Conservation (phyloP, 73 alveolate species). For the Uronychia setigera region DNA sequence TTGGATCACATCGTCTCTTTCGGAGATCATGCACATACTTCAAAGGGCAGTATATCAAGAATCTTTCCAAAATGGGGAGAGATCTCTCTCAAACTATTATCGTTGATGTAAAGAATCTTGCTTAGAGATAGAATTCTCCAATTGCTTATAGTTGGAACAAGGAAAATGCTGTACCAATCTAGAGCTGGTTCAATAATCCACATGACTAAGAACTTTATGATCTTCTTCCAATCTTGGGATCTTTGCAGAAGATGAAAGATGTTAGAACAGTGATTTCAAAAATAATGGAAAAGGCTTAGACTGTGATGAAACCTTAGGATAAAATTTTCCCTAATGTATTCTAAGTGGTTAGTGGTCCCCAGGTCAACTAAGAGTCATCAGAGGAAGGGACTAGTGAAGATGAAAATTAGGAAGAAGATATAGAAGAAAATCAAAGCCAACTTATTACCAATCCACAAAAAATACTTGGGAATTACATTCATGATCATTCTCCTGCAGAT, state of each 20-base stretch:
- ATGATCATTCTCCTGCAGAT: too few relatives aligned
- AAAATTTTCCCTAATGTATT: too few relatives aligned
- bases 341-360: too few relatives aligned
- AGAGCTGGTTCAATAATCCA: slow-evolving; percentile 56
- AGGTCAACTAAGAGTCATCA: too few relatives aligned
- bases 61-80: slow-evolving; percentile 61
- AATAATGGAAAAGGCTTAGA: not conserved
- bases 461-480: too few relatives aligned
- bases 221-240: slow-evolving; percentile 63
- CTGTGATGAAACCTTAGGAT: too few relatives aligned
- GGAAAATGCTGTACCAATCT: slow-evolving; percentile 87
- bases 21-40: slow-evolving; percentile 58
- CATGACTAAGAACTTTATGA: slow-evolving; percentile 63
- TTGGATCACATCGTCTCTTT: slow-evolving; percentile 44
- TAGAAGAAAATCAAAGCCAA: too few relatives aligned
- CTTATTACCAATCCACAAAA: too few relatives aligned
- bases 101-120: slow-evolving; percentile 40
- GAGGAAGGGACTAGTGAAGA: too few relatives aligned
- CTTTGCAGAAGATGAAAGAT: slow-evolving; percentile 55
- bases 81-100: slow-evolving; percentile 61
- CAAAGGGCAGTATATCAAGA: slow-evolving; percentile 62
- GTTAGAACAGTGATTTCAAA: slow-evolving; percentile 47
- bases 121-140: slow-evolving; percentile 70
- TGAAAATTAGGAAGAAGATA: too few relatives aligned
- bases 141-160: slow-evolving; percentile 82